A percentile compares a stretch with the other conserved stretches of the same genome.
Evolutionary conservation across 129 eudicot genomes (phyloP).

Genomic region (Lactuca sativa): DNA sequence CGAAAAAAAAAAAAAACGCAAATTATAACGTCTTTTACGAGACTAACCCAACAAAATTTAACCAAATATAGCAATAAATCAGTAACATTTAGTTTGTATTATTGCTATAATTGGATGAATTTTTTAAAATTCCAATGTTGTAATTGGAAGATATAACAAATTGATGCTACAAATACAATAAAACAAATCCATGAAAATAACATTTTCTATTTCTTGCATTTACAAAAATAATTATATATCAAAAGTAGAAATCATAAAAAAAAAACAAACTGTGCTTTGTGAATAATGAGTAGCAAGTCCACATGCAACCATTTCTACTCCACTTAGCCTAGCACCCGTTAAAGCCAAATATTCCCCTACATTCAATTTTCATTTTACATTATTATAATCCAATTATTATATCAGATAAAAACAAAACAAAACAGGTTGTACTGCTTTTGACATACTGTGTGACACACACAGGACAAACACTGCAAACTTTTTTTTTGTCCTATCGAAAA

Average conservation of each 20-base stretch:
- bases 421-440: neutral
- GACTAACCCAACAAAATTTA: no score
- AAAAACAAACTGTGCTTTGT: conserved; percentile 42
- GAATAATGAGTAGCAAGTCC: conserved; percentile 95
- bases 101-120: neutral
- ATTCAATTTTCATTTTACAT: neutral
- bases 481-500: no score
- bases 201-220: neutral
- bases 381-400: neutral
- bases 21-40: no score
- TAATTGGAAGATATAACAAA: neutral
- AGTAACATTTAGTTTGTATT: no score
- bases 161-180: no score
- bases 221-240: no score
- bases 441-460: neutral
- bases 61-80: no score
- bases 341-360: conserved; percentile 88
- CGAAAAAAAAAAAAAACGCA: no score
- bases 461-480: no score
- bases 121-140: neutral
- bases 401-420: neutral
- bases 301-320: conserved; percentile 81
- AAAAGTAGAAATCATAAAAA: neutral
- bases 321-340: conserved; percentile 73
- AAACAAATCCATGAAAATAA: neutral